Evolutionary conservation across 108 stramenopile genomes (phyloP).

Genomic region (Fragilaria radians): DNA sequence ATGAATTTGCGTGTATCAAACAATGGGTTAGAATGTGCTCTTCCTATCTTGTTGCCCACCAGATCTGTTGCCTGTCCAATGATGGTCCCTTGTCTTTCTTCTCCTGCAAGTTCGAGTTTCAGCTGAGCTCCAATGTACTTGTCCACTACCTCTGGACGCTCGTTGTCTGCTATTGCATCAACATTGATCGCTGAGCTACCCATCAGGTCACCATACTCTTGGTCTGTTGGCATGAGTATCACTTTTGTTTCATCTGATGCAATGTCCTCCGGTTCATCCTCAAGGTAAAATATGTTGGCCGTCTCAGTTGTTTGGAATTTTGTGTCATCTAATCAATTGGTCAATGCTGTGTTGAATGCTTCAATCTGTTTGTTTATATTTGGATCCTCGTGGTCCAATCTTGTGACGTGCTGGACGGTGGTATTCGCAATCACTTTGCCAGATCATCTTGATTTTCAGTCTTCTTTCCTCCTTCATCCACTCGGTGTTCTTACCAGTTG

Average conservation of each 20-base stretch:
- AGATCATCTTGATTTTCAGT: conserved; percentile 4
- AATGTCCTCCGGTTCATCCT: too few relatives aligned
- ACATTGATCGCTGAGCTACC: background rate
- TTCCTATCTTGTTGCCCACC: conserved; percentile 22
- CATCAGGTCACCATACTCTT: background rate
- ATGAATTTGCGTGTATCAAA: conserved; percentile 32
- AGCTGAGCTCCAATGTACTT: background rate
- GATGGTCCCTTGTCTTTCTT: background rate
- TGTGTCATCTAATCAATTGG: background rate
- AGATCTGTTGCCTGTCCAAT: background rate
- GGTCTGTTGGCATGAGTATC: background rate
- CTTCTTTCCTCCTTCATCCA: conserved; percentile 1
- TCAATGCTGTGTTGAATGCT: background rate
- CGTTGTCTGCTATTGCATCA: background rate
- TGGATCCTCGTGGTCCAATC: background rate
- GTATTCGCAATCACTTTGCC: conserved; percentile 12
- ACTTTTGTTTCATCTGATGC: background rate
- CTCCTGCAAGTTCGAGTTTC: background rate
- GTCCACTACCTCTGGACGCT: background rate
- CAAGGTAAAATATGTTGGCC: background rate
- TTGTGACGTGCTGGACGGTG: background rate
- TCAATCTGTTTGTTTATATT: background rate
- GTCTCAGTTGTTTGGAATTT: background rate
- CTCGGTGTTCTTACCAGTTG: conserved; percentile 11
- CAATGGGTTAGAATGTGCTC: conserved; percentile 24